Evolutionary conservation across 306 rosid genomes (phyloP), one percentile per base, ranked within the genome.

Genomic region (Corylus americana): DNA sequence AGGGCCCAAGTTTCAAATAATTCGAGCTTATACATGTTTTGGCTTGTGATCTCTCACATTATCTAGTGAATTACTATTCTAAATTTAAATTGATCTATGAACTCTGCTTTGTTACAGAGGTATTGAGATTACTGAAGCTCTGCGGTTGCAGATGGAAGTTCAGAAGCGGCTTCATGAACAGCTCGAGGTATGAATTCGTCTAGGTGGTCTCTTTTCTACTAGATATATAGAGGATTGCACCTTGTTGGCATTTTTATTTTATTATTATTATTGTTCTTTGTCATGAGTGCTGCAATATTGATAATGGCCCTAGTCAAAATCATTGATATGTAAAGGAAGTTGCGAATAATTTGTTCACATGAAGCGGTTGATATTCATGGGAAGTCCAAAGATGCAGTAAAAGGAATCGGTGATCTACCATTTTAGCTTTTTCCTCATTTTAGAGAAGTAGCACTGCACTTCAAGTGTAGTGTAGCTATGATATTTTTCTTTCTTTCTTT

Each of bases 131-230:
- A 96, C 99, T 54, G 99, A 96, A 84, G 99, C 99, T 81, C 90
- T 96, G 83, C 88, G 98, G 18, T n/a, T 96, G 89, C 98, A 96
- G 89, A 93, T 96, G 98, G 99, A 96, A 87, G 98, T 96, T 82
- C 99, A 96, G 89, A 96, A 96, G 87, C 90, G 88, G 80, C 85
- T 96, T 82, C 99, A 96, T 48, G 98, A 96, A 81, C 99, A 96
- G 79, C 99, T 96, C 68, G 99, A 96, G 96, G 99, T 96, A 74
- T 81, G 80, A 42, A 76, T 83, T 57, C 67, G 5, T 59, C 66
- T 25, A 25, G 31, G 66, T 59, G 66, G 66, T 59, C 66, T 59
- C 37, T 59, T 11, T 59, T 59, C 66, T 58, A 59, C 37, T 25
- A 59, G 13, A 59, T 59, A 8, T 59, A 59, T 25, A 59, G 14